These are phyloP conservation scores for Trichopus zeylanicus DNA, from an alignment of 116 monocot species.

Conservation along the genomic window DNA sequence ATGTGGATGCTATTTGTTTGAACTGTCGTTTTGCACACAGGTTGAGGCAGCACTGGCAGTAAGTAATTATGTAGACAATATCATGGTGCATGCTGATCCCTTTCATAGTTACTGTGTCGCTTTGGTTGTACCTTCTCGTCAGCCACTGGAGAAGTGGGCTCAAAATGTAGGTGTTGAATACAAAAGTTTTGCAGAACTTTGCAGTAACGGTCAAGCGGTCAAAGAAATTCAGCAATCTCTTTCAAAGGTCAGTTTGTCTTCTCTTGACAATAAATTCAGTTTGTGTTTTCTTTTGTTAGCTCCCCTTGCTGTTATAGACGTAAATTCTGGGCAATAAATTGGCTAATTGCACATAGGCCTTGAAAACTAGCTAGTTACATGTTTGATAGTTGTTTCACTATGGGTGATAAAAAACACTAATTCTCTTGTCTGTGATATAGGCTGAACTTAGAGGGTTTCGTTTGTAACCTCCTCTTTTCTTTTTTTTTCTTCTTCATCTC, in stretches of 20 bases:
- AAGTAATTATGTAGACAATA: constrained; percentile 38
- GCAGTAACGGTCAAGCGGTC: constrained; percentile 20
- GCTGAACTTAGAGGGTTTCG: no score
- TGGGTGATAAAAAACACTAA: no score
- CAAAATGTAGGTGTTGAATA: constrained; percentile 4
- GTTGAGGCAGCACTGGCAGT: constrained; percentile 39
- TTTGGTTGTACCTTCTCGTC: constrained; percentile 10
- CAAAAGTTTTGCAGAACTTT: constrained; percentile 25
- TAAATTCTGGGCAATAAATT: no score
- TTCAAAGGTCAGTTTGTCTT: constrained; percentile 18
- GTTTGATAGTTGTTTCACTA: no score
- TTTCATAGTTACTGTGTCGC: constrained; percentile 32
- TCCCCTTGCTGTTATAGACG: no score
- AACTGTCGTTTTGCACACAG: constrained; percentile 9
- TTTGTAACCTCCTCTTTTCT: no score
- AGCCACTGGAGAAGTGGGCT: constrained; percentile 22
- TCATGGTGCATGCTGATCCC: constrained; percentile 27
- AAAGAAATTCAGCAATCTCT: constrained; percentile 40
- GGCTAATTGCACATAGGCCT: no score
- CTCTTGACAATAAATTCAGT: no score
- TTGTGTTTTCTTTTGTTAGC: no score
- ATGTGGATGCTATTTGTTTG: not conserved
- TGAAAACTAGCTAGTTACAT: no score
- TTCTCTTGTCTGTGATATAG: no score
- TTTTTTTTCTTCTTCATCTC: no score